Evolutionary conservation across 225 moss, liverwort and hornwort species (phyloP).

Genomic region (Sphagnum tenellum): DNA sequence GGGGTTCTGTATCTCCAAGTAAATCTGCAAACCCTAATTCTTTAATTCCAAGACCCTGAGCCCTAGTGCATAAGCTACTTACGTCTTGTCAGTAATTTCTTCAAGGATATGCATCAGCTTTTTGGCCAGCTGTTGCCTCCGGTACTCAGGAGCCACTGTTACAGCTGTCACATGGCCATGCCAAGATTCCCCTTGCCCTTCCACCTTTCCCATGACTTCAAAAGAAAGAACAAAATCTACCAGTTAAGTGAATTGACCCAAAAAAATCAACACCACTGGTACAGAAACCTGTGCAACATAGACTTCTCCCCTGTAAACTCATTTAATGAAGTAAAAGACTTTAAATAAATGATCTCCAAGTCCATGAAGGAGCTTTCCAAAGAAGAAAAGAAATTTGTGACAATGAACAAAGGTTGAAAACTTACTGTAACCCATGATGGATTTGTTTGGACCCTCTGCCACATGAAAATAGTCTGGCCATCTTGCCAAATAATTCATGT

Average conservation of each 20-base stretch:
- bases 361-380: background rate
- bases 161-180: slow-evolving; percentile 76
- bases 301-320: background rate
- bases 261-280: background rate
- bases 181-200: slow-evolving; percentile 67
- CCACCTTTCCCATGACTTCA: slow-evolving; percentile 73
- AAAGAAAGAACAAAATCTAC: background rate
- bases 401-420: background rate
- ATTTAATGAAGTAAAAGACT: background rate
- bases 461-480: slow-evolving; percentile 81
- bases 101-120: slow-evolving; percentile 73
- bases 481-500: slow-evolving; percentile 62
- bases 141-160: slow-evolving; percentile 65
- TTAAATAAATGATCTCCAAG: background rate
- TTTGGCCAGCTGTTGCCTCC: slow-evolving; percentile 70
- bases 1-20: background rate
- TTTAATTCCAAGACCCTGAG: background rate
- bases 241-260: background rate
- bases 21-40: background rate
- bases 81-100: slow-evolving; percentile 70
- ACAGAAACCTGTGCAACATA: background rate
- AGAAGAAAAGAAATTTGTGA: background rate
- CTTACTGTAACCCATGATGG: slow-evolving; percentile 67
- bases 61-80: background rate
- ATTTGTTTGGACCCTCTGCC: slow-evolving; percentile 43